Percentiles rank a stretch among this genome's conserved stretches.
phyloP scores from a whole-genome alignment of 2,329 filamentous ascomycete genomes.

The Clathrospora elynae region DNA sequence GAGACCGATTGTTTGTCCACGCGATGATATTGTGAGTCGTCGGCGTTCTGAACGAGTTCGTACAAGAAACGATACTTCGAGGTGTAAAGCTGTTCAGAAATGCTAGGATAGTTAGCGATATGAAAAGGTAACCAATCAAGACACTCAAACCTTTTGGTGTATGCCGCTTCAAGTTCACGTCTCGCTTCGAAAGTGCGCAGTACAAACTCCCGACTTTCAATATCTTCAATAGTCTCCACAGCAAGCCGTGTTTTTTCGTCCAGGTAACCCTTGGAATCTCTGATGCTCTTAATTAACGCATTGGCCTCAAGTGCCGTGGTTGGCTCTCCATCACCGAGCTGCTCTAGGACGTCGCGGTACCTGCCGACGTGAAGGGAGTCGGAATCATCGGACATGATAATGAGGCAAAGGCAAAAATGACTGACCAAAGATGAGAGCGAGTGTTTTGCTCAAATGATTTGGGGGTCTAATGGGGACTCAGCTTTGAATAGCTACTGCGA shows the following conservation, averaged over 20 bases:
- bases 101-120: conserved; percentile 8
- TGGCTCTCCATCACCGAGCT: conserved; percentile 23
- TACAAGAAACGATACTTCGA: conserved; percentile 35
- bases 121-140: not conserved
- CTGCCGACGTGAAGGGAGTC: not conserved
- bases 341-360: conserved; percentile 6
- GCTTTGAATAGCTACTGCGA: not conserved
- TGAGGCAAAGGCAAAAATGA: too few species aligned
- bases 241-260: conserved; percentile 16
- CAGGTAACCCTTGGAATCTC: conserved; percentile 23
- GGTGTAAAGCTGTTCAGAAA: conserved; percentile 31
- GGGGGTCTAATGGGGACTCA: too few species aligned
- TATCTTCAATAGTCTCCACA: conserved; percentile 11
- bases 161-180: conserved; percentile 21
- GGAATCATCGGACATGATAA: too few species aligned
- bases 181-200: conserved; percentile 11
- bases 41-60: conserved; percentile 51
- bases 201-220: conserved; percentile 9
- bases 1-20: not conserved
- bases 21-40: conserved; percentile 46
- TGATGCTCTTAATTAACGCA: conserved; percentile 20
- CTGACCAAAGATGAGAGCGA: too few species aligned
- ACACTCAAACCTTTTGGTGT: conserved; percentile 20
- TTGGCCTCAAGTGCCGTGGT: conserved; percentile 16
- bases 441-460: too few species aligned